Conservation (phyloP, 2,329 filamentous ascomycete species). For the Aureobasidium sp. region DNA sequence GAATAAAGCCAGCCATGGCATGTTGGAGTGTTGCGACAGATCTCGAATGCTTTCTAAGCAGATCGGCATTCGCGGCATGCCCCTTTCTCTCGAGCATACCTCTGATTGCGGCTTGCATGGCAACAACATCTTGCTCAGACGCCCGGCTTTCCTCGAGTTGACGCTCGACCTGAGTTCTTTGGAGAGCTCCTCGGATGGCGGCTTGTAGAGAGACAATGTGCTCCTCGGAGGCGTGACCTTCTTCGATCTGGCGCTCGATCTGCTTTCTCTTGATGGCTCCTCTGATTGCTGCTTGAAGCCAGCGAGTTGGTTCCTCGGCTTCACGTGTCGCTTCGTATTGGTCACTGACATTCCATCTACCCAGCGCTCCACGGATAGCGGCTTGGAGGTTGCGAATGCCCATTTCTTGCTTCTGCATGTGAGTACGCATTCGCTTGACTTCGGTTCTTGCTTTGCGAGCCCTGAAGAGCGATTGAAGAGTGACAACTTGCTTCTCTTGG, state of each 20-base stretch:
- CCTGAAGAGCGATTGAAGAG: slow-evolving; percentile 73
- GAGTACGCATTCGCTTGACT: slow-evolving; percentile 40
- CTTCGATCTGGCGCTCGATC: slow-evolving; percentile 47
- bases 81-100: slow-evolving; percentile 50
- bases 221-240: slow-evolving; percentile 55
- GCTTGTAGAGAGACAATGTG: slow-evolving; percentile 45
- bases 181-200: slow-evolving; percentile 56
- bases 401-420: slow-evolving; percentile 36
- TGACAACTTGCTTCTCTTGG: slow-evolving; percentile 58
- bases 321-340: slow-evolving; percentile 35
- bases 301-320: slow-evolving; percentile 28
- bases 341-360: slow-evolving; percentile 45
- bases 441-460: slow-evolving; percentile 49
- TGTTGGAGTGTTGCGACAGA: slow-evolving; percentile 32
- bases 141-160: slow-evolving; percentile 56
- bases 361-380: slow-evolving; percentile 44
- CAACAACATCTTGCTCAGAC: slow-evolving; percentile 51
- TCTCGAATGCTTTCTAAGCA: slow-evolving; percentile 40
- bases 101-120: slow-evolving; percentile 49
- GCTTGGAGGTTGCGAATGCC: slow-evolving; percentile 37
- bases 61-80: slow-evolving; percentile 39
- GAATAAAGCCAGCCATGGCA: slow-evolving; percentile 33
- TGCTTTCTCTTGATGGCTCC: slow-evolving; percentile 37
- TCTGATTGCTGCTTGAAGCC: slow-evolving; percentile 40
- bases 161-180: slow-evolving; percentile 31